Evolutionary conservation across 2,329 filamentous ascomycete species (phyloP).

Genomic region (Fusarium protoensiforme): DNA sequence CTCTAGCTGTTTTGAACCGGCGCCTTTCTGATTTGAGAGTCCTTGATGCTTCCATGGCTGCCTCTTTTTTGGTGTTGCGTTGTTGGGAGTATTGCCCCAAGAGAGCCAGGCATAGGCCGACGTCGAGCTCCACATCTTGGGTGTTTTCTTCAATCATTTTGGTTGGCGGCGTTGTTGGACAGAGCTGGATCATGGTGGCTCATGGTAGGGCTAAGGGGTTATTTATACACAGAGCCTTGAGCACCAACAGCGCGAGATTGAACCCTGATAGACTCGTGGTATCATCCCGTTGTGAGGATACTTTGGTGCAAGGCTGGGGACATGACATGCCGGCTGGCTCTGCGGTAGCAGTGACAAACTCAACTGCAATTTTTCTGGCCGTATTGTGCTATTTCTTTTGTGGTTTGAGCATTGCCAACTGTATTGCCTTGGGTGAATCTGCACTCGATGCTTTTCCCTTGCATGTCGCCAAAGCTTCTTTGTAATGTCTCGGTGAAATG

Average conservation of each 20-base stretch:
- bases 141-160: background rate
- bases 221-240: background rate
- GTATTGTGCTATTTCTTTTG: too few relatives aligned
- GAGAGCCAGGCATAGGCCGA: background rate
- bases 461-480: background rate
- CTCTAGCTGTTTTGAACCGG: too few relatives aligned
- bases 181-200: background rate
- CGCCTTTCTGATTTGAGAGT: too few relatives aligned
- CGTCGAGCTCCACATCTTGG: background rate
- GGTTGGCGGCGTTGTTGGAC: background rate
- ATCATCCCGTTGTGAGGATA: background rate
- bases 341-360: background rate
- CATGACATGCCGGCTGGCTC: background rate
- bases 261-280: background rate
- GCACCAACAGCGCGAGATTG: background rate
- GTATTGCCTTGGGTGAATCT: background rate
- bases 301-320: background rate
- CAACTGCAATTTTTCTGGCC: background rate
- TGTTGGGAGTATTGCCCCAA: too few relatives aligned
- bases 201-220: background rate
- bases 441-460: background rate
- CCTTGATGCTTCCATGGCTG: too few relatives aligned
- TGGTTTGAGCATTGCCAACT: background rate
- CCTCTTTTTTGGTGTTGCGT: too few relatives aligned
- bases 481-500: too few relatives aligned